Evolutionary conservation across 441 rosid genomes (phyloP).

Genomic region (Lagerstroemia fauriei): DNA sequence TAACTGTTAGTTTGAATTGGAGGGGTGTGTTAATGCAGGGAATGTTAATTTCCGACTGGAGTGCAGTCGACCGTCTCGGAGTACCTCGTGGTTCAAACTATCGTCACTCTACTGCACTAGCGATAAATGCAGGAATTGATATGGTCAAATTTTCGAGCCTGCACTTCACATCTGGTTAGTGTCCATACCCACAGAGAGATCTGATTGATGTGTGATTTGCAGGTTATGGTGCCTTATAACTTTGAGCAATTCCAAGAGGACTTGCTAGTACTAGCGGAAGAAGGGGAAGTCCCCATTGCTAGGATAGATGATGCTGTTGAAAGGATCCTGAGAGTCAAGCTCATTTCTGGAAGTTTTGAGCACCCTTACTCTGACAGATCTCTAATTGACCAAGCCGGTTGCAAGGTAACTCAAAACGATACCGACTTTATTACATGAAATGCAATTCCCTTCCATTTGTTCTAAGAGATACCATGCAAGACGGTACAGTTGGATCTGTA

Average conservation of each 20-base stretch:
- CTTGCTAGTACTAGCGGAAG: slow-evolving; percentile 52
- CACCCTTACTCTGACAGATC: slow-evolving; percentile 68
- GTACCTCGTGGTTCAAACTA: slow-evolving; percentile 60
- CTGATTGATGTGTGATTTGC: slow-evolving; percentile 13
- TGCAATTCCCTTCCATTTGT: too few relatives aligned
- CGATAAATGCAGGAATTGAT: slow-evolving; percentile 85
- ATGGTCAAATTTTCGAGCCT: slow-evolving; percentile 47
- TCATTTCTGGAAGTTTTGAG: slow-evolving; percentile 72
- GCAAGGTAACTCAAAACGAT: slow-evolving; percentile 48
- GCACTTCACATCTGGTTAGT: neutral
- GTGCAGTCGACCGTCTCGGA: slow-evolving; percentile 58
- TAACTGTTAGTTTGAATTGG: too few relatives aligned
- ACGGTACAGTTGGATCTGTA: neutral
- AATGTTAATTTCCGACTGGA: slow-evolving; percentile 82
- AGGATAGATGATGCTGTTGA: slow-evolving; percentile 83
- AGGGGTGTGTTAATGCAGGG: slow-evolving; percentile 49
- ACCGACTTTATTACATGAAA: neutral
- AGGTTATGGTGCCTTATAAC: slow-evolving; percentile 74
- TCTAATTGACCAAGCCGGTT: slow-evolving; percentile 63
- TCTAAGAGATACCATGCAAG: neutral
- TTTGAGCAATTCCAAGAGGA: slow-evolving; percentile 54
- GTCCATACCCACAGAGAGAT: neutral
- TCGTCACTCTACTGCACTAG: slow-evolving; percentile 47
- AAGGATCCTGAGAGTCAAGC: slow-evolving; percentile 79
- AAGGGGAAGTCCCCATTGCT: slow-evolving; percentile 64